A percentile compares a stretch with the other conserved stretches of the same genome.
These are phyloP conservation scores for Salix purpurea DNA, from an alignment of 345 rosid species.

Conservation along the genomic window DNA sequence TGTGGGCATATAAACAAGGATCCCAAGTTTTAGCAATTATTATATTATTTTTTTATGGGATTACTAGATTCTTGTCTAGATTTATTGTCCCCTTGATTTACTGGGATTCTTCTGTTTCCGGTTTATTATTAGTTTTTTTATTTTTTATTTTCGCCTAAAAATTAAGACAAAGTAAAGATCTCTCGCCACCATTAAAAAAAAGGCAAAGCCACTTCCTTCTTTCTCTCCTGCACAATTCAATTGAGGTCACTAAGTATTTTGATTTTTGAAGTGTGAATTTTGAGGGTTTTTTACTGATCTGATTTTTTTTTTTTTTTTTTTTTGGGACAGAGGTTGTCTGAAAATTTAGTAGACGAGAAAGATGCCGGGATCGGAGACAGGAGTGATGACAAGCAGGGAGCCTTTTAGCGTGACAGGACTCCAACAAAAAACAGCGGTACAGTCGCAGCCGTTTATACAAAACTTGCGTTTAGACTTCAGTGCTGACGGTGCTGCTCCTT, in stretches of 20 bases:
- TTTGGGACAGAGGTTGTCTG: not conserved
- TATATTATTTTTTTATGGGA: not conserved
- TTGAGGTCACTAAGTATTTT: not conserved
- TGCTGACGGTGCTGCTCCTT: conserved; percentile 42
- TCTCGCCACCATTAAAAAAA: not conserved
- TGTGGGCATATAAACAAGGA: not conserved
- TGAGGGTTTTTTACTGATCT: not conserved
- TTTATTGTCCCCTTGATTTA: conserved; percentile 8
- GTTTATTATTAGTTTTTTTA: not conserved
- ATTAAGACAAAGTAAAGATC: not conserved
- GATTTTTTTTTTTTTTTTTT: not conserved
- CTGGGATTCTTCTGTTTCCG: not conserved
- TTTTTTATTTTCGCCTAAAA: not conserved
- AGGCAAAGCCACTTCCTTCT: not conserved
- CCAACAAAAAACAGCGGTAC: conserved; percentile 26
- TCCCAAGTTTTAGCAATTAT: not conserved
- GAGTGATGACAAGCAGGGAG: conserved; percentile 45
- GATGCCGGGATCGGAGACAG: conserved; percentile 60
- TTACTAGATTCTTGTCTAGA: conserved; percentile 12
- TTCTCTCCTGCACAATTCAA: not conserved
- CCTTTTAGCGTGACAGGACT: conserved; percentile 21
- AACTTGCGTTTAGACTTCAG: conserved; percentile 53
- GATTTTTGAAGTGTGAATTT: not conserved
- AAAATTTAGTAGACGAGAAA: conserved; percentile 14
- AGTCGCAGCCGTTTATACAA: conserved; percentile 32